Base-by-base conservation (phyloP, 805 yeast species). In the Teunomyces tritomae region DNA sequence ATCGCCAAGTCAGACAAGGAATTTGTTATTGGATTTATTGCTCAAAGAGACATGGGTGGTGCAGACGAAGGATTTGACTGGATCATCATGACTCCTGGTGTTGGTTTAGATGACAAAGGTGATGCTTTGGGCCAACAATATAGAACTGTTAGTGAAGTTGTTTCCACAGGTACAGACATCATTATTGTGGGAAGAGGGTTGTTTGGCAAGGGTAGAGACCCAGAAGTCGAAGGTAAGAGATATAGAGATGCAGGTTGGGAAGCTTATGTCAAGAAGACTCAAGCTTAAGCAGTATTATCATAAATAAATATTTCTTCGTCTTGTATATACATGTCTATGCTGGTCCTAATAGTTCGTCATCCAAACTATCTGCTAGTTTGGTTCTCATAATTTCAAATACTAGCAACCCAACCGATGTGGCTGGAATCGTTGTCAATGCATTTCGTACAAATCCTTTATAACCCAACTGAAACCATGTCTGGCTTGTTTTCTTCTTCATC, bases 171-270 rank as follows among this genome's bases (percentile, higher is more conserved):
- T n/a, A 79, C 96, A 2, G 99, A 94, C 65, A 80, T 94, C 44
- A 91, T 94, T 49, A 94, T 94, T 64, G 99, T 94, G n/a, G 99
- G 99, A 8, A 82, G 99, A 69, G 99, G 99, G 0, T 75, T 94
- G 47, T 90, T 87, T 64, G 98, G 94, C 10, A 87, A 89, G 60
- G 97, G 96, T 16, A 84, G 98, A 70, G 96, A 92, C 63, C 96
- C 97, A 5, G 75, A 74, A 1, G 86, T 73, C 10, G 97, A 94
- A 69, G 95, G 96, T 37, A 79, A 83, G 60, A 80, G 99, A 61
- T 94, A 94, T 68, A 82, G 86, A 68, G 78, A 79, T 48, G 98
- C 98, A 11, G 98, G 98, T 4, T 94, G 99, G 99, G 77, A 79
- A 26, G 96, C 98, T 5, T 94, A 92, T 62, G 62, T 77, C 58